phyloP scores from a whole-genome alignment of 306 rosid genomes.

The Mimosa pudica region DNA sequence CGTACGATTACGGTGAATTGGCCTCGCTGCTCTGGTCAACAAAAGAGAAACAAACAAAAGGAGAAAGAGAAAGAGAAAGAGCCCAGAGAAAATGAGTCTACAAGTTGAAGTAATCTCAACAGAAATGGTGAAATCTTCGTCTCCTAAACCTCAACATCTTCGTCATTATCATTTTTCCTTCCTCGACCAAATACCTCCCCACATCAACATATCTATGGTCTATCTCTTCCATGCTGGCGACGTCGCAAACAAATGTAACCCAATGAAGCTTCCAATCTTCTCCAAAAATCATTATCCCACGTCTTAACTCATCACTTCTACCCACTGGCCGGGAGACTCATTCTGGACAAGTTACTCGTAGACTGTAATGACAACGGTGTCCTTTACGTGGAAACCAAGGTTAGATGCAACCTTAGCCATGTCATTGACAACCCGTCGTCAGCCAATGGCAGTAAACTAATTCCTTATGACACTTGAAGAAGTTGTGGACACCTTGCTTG shows the following conservation, averaged over 20 bases:
- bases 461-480: conserved; percentile 40
- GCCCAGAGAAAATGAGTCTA: background rate
- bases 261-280: conserved; percentile 10
- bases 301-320: conserved; percentile 40
- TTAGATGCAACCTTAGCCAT: conserved; percentile 32
- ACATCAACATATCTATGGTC: conserved; percentile 22
- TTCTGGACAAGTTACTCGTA: conserved; percentile 6
- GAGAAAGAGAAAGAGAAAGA: background rate
- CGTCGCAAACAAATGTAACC: background rate
- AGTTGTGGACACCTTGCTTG: conserved; percentile 22
- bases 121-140: conserved; percentile 35
- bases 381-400: conserved; percentile 40
- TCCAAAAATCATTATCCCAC: conserved; percentile 48
- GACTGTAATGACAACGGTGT: conserved; percentile 47
- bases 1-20: too few species aligned
- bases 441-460: conserved; percentile 35
- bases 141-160: conserved; percentile 33
- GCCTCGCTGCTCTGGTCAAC: background rate
- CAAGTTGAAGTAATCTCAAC: conserved; percentile 21
- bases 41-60: background rate
- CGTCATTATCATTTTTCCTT: conserved; percentile 44
- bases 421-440: conserved; percentile 30
- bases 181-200: conserved; percentile 41
- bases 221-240: conserved; percentile 6
- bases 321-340: conserved; percentile 45